phyloP scores from a whole-genome alignment of 148 eudicot genomes.

The Dysphania ambrosioides region DNA sequence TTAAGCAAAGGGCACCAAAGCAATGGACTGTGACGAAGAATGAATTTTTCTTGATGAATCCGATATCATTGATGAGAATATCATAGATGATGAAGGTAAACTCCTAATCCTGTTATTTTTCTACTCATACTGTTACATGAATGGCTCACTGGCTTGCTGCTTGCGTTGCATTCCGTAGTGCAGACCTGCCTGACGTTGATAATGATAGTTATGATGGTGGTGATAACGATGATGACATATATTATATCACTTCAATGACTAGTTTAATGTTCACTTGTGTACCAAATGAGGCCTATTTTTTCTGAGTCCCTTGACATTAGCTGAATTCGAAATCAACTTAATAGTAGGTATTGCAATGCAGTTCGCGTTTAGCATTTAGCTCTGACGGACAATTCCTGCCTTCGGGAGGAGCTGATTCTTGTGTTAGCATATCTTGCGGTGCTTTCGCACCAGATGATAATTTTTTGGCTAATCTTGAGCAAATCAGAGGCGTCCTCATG shows the following conservation, averaged over 20 bases:
- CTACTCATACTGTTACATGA: no score
- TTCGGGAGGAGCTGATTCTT: conserved; percentile 10
- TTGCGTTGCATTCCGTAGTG: background rate
- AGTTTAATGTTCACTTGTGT: no score
- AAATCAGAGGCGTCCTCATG: background rate
- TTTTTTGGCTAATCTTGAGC: no score
- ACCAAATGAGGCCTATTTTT: no score
- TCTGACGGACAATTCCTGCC: background rate
- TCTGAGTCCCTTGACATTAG: no score
- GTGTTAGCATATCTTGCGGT: conserved; percentile 6
- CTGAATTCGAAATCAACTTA: background rate
- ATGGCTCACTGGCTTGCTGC: no score
- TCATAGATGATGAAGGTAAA: background rate
- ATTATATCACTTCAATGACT: no score
- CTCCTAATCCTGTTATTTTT: no score
- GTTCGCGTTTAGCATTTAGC: background rate
- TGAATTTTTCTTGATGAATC: background rate
- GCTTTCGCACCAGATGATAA: background rate
- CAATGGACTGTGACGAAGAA: background rate
- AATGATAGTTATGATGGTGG: background rate
- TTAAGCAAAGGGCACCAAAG: no score
- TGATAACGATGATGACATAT: no score
- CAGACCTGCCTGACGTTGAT: background rate
- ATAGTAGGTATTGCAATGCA: background rate
- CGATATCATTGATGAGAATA: background rate